phyloP scores from a whole-genome alignment of 2,329 filamentous ascomycete genomes.

The Ophiostoma piceae region DNA sequence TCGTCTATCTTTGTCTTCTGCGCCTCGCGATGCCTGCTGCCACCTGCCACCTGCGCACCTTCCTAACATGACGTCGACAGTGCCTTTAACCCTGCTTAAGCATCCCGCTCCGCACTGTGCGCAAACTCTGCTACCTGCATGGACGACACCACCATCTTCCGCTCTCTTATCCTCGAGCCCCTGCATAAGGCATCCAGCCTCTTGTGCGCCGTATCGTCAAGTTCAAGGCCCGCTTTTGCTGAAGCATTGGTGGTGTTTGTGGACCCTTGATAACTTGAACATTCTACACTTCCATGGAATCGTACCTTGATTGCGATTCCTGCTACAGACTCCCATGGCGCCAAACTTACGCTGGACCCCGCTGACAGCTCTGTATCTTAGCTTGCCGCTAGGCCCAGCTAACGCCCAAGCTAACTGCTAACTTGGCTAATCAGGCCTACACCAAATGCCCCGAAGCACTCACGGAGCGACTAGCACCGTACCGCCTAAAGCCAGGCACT shows the following conservation, averaged over 20 bases:
- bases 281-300: background rate
- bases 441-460: background rate
- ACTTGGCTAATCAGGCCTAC: background rate
- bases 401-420: background rate
- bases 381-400: background rate
- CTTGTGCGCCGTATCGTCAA: background rate
- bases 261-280: background rate
- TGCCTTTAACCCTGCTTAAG: background rate
- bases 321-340: background rate
- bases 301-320: background rate
- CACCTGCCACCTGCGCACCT: background rate
- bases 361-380: constrained; percentile 5
- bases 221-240: background rate
- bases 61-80: constrained; percentile 8
- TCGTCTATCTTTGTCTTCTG: background rate
- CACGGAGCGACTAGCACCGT: constrained; percentile 13
- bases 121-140: background rate
- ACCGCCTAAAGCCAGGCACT: background rate
- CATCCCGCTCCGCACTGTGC: background rate
- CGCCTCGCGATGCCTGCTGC: no score
- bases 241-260: background rate
- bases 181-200: constrained; percentile 9
- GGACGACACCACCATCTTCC: background rate
- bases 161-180: background rate
- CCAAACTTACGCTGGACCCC: background rate